phyloP scores from a whole-genome alignment of 371 early-diverging fungal genomes.

The Rhizopus sp. region DNA sequence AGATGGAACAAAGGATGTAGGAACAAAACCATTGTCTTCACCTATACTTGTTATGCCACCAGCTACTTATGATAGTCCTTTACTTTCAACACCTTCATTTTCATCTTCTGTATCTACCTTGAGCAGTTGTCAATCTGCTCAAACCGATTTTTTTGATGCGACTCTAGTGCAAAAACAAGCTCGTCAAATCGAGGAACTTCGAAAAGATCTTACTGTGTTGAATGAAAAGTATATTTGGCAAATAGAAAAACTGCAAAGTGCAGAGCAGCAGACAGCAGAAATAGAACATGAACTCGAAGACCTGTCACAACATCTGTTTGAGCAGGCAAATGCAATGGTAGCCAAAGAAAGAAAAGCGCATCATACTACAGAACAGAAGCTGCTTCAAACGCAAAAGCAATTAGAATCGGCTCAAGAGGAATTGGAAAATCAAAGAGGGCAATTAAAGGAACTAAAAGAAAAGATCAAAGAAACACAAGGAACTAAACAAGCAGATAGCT shows the following conservation, averaged over 20 bases:
- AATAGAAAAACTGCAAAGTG: constrained; percentile 9
- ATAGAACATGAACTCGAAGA: constrained; percentile 33
- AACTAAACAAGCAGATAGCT: neutral
- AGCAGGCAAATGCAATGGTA: constrained; percentile 38
- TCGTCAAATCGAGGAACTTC: constrained; percentile 21
- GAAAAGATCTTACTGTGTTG: constrained; percentile 13
- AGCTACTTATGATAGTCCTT: neutral
- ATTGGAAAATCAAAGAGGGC: constrained; percentile 17
- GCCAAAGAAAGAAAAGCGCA: constrained; percentile 22
- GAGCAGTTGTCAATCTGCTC: neutral
- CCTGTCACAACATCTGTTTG: constrained; percentile 25
- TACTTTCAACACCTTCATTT: constrained; percentile 5
- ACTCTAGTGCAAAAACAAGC: constrained; percentile 19
- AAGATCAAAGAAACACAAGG: constrained; percentile 2
- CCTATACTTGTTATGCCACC: neutral
- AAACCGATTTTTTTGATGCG: neutral
- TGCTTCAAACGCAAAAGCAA: constrained; percentile 4
- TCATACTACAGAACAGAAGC: constrained; percentile 11
- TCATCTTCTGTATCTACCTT: constrained; percentile 7
- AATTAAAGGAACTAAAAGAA: constrained; percentile 20
- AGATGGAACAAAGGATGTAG: neutral
- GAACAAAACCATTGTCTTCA: neutral
- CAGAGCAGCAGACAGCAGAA: constrained; percentile 12
- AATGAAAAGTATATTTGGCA: constrained; percentile 23
- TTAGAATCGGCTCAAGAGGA: constrained; percentile 4